Evolutionary conservation across 352 stramenopile genomes (phyloP), one percentile per base, ranked within the genome.

Genomic region (Phytophthora pseudosyringae): DNA sequence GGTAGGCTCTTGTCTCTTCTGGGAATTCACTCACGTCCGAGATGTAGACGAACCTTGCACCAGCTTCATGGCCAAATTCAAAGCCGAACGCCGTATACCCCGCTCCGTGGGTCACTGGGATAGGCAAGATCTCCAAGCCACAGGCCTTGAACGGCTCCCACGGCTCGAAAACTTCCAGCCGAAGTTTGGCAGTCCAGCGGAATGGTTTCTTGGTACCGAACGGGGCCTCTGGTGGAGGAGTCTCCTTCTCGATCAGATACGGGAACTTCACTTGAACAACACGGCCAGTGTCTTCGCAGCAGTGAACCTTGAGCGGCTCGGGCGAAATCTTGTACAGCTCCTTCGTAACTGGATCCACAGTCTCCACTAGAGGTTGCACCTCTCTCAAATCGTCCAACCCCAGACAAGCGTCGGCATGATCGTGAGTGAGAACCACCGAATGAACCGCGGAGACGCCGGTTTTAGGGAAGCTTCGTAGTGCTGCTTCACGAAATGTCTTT

Each of bases 401-500:
- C 25, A 97, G 70, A 43, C 77, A 75, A 7, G 89, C 89, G 59
- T 97, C 89, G 0, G 89, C 89, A 38, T 97, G 89, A 59, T 90
- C 87, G 44, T 97, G 89, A 1, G 89, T 97, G 29, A 97, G 66
- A n/a, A 97, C 60, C 12, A 97, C 64, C 1, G 75, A 77, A 49
- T 97, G 85, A 11, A 97, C 73, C 1, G 76, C 44, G 8, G 63
- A 66, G 6, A 89, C 64, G 13, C 75, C 70, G 29, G 91, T 61
- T 29, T 52, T 25, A 5, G 86, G 86, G 46, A 94, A 91, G 32
- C 83, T 73, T 5, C 87, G 70, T 40, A 95, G 69, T 39, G 88
- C 76, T 8, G 80, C 65, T 52, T 95, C 82, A n/a, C 86, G 82
- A 63, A 97, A 97, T 15, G 89, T 97, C 60, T 97, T 97, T 52